Evolutionary conservation across 805 yeast genomes (phyloP).

Genomic region (Wickerhamiella alocasiicola): DNA sequence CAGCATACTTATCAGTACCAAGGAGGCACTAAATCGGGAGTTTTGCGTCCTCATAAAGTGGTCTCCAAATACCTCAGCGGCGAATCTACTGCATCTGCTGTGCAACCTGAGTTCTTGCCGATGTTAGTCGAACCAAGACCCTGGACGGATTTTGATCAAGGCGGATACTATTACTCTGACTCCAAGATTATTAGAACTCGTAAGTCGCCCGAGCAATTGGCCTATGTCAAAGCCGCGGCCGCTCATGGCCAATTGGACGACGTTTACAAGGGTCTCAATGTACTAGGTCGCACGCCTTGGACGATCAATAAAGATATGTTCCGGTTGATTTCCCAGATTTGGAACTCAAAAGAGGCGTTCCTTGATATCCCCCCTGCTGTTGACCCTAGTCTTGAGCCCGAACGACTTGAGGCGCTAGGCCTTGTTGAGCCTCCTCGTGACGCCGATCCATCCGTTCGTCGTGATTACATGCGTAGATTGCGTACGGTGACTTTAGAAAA

Average conservation of each 20-base stretch:
- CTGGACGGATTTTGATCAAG: slow-evolving; percentile 72
- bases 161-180: slow-evolving; percentile 67
- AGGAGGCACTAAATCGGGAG: slow-evolving; percentile 69
- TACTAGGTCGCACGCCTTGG: slow-evolving; percentile 83
- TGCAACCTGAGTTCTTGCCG: slow-evolving; percentile 78
- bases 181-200: slow-evolving; percentile 59
- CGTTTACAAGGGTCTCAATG: slow-evolving; percentile 73
- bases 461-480: slow-evolving; percentile 54
- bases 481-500: slow-evolving; percentile 47
- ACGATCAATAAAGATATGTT: slow-evolving; percentile 68
- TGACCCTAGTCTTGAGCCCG: slow-evolving; percentile 27
- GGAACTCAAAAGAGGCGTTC: slow-evolving; percentile 77
- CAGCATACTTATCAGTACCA: slow-evolving; percentile 76
- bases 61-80: slow-evolving; percentile 56
- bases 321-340: slow-evolving; percentile 55
- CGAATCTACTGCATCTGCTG: slow-evolving; percentile 49
- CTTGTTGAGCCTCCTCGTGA: slow-evolving; percentile 44
- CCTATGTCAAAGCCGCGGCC: slow-evolving; percentile 78
- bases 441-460: slow-evolving; percentile 59
- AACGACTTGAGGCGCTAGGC: slow-evolving; percentile 41
- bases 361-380: slow-evolving; percentile 55
- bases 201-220: slow-evolving; percentile 79
- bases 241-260: slow-evolving; percentile 49
- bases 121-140: slow-evolving; percentile 86
- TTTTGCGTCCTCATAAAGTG: slow-evolving; percentile 59